phyloP scores from a whole-genome alignment of 2,329 filamentous ascomycete species.

The Aspergillus amoenus region DNA sequence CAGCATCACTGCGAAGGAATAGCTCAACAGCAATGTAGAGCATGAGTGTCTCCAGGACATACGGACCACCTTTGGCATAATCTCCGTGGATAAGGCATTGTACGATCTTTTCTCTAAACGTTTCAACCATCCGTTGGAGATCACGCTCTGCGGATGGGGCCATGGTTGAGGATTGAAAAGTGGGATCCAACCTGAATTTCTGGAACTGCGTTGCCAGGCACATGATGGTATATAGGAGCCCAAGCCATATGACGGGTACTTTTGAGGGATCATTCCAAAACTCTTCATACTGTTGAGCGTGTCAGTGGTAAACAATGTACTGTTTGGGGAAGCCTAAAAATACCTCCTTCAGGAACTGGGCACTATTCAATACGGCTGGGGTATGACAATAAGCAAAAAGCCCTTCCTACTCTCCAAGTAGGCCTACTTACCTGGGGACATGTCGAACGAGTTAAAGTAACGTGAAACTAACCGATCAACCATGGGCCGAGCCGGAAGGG shows the following conservation, averaged over 20 bases:
- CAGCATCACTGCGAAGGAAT: background rate
- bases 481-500: background rate
- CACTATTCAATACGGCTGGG: background rate
- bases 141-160: background rate
- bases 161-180: background rate
- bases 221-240: slow-evolving; percentile 5
- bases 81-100: background rate
- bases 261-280: slow-evolving; percentile 2
- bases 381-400: background rate
- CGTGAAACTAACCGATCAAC: background rate
- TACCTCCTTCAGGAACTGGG: background rate
- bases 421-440: background rate
- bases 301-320: background rate
- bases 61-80: background rate
- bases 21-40: background rate
- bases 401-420: background rate
- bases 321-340: background rate
- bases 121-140: background rate
- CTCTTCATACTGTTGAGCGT: background rate
- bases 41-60: background rate
- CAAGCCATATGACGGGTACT: background rate
- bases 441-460: background rate
- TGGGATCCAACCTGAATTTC: background rate
- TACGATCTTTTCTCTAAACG: background rate
- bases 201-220: slow-evolving; percentile 3